A percentile compares a stretch with the other conserved stretches of the same genome.
Conservation (phyloP, 176 grass and related monocot genomes). For the Zea luxurians region DNA sequence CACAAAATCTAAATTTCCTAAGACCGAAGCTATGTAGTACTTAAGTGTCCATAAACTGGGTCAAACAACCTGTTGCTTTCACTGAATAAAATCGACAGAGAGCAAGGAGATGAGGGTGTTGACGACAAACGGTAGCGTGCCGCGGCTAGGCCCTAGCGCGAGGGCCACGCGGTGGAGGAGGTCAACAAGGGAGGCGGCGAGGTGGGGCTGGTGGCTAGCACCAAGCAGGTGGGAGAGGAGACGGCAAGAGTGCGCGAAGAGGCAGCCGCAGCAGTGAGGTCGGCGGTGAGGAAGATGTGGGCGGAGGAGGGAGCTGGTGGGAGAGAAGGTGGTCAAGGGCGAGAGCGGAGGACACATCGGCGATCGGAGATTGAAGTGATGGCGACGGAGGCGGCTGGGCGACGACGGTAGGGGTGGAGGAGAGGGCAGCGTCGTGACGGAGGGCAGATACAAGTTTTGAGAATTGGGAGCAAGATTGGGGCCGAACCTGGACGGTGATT, state of each 20-base stretch:
- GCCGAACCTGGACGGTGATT: too few species aligned
- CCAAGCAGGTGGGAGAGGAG: constrained; percentile 42
- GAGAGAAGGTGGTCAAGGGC: constrained; percentile 39
- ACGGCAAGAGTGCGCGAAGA: constrained; percentile 49
- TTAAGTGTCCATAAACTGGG: too few species aligned
- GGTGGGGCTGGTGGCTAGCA: constrained; percentile 17
- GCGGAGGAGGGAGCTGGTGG: constrained; percentile 44
- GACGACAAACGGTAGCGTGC: too few species aligned
- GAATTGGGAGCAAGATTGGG: too few species aligned
- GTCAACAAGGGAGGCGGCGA: constrained; percentile 51
- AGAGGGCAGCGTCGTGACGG: constrained; percentile 3
- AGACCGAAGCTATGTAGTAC: too few species aligned
- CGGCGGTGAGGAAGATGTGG: constrained; percentile 48
- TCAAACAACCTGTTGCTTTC: too few species aligned
- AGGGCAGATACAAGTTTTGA: too few species aligned
- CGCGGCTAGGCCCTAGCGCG: constrained; percentile 18
- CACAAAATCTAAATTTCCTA: too few species aligned
- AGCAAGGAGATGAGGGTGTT: too few species aligned
- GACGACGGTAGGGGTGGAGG: constrained; percentile 12
- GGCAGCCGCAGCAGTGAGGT: constrained; percentile 46
- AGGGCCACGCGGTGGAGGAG: constrained; percentile 43
- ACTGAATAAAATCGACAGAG: too few species aligned
- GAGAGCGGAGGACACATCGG: constrained; percentile 38
- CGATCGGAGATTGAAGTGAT: constrained; percentile 36
- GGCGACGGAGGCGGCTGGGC: neutral